phyloP scores from a whole-genome alignment of 1,284 basidiomycete species.

The Lentinula novae-zelandiae region DNA sequence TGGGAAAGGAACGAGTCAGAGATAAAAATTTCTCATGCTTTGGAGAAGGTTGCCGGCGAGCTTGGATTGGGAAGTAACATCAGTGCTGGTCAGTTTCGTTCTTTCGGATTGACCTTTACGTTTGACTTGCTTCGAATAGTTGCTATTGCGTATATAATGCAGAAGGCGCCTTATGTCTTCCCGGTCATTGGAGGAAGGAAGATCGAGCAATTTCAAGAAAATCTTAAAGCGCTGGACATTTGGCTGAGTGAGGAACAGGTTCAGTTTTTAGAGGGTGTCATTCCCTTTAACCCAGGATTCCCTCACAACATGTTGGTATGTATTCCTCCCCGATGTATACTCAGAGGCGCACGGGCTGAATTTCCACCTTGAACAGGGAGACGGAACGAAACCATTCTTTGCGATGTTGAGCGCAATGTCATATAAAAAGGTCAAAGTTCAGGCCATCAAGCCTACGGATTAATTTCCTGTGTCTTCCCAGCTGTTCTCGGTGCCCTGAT shows the following conservation, averaged over 20 bases:
- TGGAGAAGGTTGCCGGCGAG: conserved; percentile 30
- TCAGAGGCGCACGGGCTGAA: background rate
- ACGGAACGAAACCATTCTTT: conserved; percentile 8
- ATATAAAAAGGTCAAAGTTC: conserved; percentile 1
- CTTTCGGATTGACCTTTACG: too few relatives aligned
- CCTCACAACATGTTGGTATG: conserved; percentile 20
- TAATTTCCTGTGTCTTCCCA: background rate
- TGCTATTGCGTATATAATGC: conserved; percentile 39
- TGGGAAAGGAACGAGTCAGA: conserved; percentile 31
- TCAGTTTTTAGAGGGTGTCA: conserved; percentile 29
- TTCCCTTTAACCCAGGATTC: conserved; percentile 37
- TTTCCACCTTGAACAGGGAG: background rate
- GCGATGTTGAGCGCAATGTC: conserved; percentile 2
- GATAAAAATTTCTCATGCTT: conserved; percentile 27
- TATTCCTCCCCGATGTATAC: background rate
- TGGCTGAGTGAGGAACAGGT: conserved; percentile 33
- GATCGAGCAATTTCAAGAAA: conserved; percentile 36
- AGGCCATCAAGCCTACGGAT: conserved; percentile 1
- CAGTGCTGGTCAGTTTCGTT: conserved; percentile 18
- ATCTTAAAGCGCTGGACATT: conserved; percentile 38
- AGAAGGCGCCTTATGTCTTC: conserved; percentile 38
- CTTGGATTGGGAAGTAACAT: conserved; percentile 23
- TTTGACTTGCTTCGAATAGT: conserved; percentile 13
- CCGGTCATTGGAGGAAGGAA: conserved; percentile 41
- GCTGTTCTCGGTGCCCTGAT: too few relatives aligned